Base-by-base conservation (phyloP, 352 stramenopile genomes). In the Phytophthora cactorum region DNA sequence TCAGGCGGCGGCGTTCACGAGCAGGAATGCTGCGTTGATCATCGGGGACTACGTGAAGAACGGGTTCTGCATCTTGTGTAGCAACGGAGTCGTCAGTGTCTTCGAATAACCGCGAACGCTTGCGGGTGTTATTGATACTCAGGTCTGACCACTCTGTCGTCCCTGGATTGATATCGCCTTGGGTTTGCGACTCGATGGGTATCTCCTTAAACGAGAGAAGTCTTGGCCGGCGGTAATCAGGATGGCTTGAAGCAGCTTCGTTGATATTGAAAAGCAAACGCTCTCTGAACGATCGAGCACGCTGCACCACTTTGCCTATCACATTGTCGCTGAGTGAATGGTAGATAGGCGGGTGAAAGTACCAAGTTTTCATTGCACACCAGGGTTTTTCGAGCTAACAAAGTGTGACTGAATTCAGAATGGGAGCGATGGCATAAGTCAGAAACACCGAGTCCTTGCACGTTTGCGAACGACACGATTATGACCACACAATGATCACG, bases 311-410 rank as follows among this genome's bases (percentile, higher is more conserved):
- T 5, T 36, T 59, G 11, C 52, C 52, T 4, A 59, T 50, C 36
- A 59, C 52, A 49, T 43, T 43, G 22, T 49, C 36, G 22, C 52
- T 59, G 15, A 50, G 34, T 14, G 36, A 49, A 5, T 59, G 36
- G 34, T 38, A 38, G 12, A 28, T 39, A 5, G 52, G 52, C 17
- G 52, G 36, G 25, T 49, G 25, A 12, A 59, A n/a, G 14, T 11
- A 39, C 34, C 52, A 49, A 47, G 39, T 15, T 15, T 49, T 5
- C 52, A 49, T 57, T 25, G 36, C 12, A 39, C 22, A 22, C 22
- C 22, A 22, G 22, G 22, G 22, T 22, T 22, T 22, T 22, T 39
- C 9, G 34, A 39, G 34, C n/a, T 43, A 43, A 17, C 8, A n/a
- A 17, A 43, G 2, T 43, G 36, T 43, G 36, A 43, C 36, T 4